Evolutionary conservation across 345 rosid species (phyloP), one percentile per base, ranked within the genome.

Genomic region (Lagerstroemia speciosa): DNA sequence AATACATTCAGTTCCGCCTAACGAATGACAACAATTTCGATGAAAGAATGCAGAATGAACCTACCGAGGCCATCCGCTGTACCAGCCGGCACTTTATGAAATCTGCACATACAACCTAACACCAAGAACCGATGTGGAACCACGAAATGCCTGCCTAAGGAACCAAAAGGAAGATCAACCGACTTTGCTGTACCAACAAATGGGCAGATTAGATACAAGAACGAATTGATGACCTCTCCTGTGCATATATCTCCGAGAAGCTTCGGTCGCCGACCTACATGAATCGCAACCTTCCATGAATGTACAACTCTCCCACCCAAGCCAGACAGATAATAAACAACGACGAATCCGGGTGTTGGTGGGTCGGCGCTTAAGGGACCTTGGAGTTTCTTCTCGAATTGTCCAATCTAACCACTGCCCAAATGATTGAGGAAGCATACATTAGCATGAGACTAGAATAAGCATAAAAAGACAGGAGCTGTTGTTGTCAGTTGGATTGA

Each of bases 371-470:
- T 55, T 24, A 7, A 6, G 61, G 10, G 29, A 26, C 14, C 61
- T 55, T 9, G 15, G 31, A 55, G 61, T 24, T 24, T 55, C 61
- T 55, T 55, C 61, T 19, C 17, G 15, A 27, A 58, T 58, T 6
- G 14, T 58, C 63, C 63, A 27, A 58, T 58, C 63, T 58, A 58
- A 58, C 63, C 33, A 58, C 63, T 58, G 63, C 63, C 29, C 63
- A 58, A 58, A 30, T 27, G 63, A 58, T 58, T 58, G 63, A 58
- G 14, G 33, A 58, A 58, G 63, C 33, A 27, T 58, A 27, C 34
- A 30, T 58, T 30, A 58, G 17, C 29, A 55, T 22, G 31, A 26
- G 61, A 55, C 22, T 55, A 55, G 63, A 58, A 58, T 55, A 55
- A 24, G 63, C 32, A 30, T 58, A 58, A 27, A 12, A 58, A 58